Conservation (phyloP, 2,329 filamentous ascomycete species). For the Diaporthe batatas region DNA sequence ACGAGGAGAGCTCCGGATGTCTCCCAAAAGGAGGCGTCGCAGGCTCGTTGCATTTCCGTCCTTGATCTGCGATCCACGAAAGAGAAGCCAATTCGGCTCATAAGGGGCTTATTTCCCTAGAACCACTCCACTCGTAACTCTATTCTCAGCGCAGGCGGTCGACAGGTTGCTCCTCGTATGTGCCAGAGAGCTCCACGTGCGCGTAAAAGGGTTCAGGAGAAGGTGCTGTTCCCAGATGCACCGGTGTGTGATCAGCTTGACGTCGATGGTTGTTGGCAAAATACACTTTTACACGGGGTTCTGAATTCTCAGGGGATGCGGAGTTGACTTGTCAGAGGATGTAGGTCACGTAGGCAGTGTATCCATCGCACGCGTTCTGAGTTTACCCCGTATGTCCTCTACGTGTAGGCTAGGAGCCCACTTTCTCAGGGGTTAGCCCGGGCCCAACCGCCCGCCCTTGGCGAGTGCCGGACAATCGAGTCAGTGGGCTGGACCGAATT, state of each 20-base stretch:
- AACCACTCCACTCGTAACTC: not conserved
- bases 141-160: not conserved
- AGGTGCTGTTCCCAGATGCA: too few relatives aligned
- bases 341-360: too few relatives aligned
- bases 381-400: too few relatives aligned
- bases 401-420: not conserved
- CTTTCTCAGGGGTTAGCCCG: slow-evolving; percentile 28
- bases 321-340: not conserved
- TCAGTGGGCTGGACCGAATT: slow-evolving; percentile 29
- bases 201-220: too few relatives aligned
- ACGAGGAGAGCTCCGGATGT: not conserved
- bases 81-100: not conserved
- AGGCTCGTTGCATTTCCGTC: too few relatives aligned
- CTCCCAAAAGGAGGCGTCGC: not conserved
- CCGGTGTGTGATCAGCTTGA: not conserved
- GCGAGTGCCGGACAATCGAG: not conserved
- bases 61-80: not conserved
- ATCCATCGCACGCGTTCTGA: not conserved
- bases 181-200: not conserved
- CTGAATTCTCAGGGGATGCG: not conserved
- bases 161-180: not conserved
- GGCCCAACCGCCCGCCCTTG: slow-evolving; percentile 26
- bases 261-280: not conserved
- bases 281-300: too few relatives aligned
- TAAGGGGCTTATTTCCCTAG: not conserved